Conservation (phyloP, 169 alveolate genomes). For the Babesia sp. region DNA sequence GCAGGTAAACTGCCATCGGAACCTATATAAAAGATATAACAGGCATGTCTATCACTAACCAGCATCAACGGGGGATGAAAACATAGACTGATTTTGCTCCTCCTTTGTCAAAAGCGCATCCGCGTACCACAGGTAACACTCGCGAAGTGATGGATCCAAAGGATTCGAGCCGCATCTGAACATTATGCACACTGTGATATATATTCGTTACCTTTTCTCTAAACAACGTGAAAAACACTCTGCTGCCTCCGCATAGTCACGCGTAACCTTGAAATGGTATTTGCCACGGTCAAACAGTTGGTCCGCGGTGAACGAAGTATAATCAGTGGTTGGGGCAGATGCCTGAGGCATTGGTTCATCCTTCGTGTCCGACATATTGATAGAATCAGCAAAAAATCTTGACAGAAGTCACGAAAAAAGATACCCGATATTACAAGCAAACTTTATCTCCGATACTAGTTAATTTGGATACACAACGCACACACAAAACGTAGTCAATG, state of each 20-base stretch:
- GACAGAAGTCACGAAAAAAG: too few relatives aligned
- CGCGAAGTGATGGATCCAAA: slow-evolving; percentile 23
- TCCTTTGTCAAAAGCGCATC: slow-evolving; percentile 67
- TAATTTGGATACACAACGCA: too few relatives aligned
- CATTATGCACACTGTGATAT: not conserved
- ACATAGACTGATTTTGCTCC: slow-evolving; percentile 55
- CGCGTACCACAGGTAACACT: slow-evolving; percentile 69
- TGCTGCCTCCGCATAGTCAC: slow-evolving; percentile 57
- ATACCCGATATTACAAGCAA: too few relatives aligned
- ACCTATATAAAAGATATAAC: slow-evolving; percentile 1
- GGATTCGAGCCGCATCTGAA: slow-evolving; percentile 55
- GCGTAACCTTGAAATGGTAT: slow-evolving; percentile 29
- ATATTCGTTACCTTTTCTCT: slow-evolving; percentile 43
- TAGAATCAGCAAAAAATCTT: too few relatives aligned
- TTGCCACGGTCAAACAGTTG: slow-evolving; percentile 59
- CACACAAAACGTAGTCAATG: too few relatives aligned
- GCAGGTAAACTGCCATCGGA: slow-evolving; percentile 31
- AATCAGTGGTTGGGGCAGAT: slow-evolving; percentile 6
- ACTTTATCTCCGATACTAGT: too few relatives aligned
- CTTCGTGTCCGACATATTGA: too few relatives aligned
- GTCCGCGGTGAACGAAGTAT: slow-evolving; percentile 41
- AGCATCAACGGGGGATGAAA: slow-evolving; percentile 28
- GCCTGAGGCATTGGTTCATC: not conserved
- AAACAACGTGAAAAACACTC: slow-evolving; percentile 62
- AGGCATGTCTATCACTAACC: slow-evolving; percentile 5